Base-by-base conservation (phyloP, 2,329 filamentous ascomycete genomes). In the Endoconidiophora laricicola region DNA sequence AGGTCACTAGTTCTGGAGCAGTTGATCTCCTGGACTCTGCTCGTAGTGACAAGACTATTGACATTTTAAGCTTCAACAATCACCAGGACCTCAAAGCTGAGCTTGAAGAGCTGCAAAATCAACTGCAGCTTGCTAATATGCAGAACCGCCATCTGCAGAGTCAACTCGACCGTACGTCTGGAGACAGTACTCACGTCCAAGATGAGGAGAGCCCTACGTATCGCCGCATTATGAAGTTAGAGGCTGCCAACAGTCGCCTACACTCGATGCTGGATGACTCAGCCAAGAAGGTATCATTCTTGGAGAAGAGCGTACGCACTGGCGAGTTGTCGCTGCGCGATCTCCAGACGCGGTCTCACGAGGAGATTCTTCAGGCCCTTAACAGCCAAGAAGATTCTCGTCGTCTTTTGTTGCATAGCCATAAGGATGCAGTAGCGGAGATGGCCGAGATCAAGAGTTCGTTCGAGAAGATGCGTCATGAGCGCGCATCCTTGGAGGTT, bases 191-290 rank as follows among this genome's bases (percentile, higher is more conserved):
- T 22, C 26, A 14, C 77, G 70, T 62, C 61, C 59, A 26, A 69
- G 78, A 33, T 51, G 84, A 90, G 45, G 81, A 91, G 42, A 90
- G 81, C 57, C 85, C 86, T 1, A 90, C 86, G 1, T 62, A 83
- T 44, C 76, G 81, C 49, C 80, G 91, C 14, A 81, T 94, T 59
- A 83, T 94, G 61, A 90, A 95, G 66, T 74, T 96, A 4, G 90
- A 96, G 65, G 79, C 86, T 57, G 90, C 85, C 61, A 96, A 96
- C 65, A 88, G 76, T 62, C 80, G 87, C 51, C 73, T 96, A 12
- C 90, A 96, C 60, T 86, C 94, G 55, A 86, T 94, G 76, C 79
- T 96, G 4, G 90, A 96, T 63, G 87, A 95, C 62, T 95, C 90
- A 2, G 73, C 82, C 16, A 90, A 86, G 70, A 95, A 95, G 66